phyloP scores from a whole-genome alignment of 768 basidiomycete species.

The Boletus subcaerulescens region DNA sequence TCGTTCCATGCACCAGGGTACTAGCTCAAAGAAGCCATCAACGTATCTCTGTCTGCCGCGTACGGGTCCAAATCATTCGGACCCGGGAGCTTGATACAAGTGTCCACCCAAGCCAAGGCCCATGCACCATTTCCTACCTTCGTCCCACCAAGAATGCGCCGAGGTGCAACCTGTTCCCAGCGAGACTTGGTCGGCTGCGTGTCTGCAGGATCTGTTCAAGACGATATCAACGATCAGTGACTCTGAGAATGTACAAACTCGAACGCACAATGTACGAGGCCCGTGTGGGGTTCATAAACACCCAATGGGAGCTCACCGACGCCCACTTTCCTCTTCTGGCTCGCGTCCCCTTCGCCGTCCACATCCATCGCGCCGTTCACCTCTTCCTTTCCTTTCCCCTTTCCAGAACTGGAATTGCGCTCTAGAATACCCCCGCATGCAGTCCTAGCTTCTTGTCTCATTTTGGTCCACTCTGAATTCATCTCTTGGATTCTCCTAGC shows the following conservation, averaged over 20 bases:
- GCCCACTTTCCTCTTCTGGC: slow-evolving; percentile 29
- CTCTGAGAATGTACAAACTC: not conserved
- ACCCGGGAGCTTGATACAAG: slow-evolving; percentile 37
- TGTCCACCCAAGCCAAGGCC: slow-evolving; percentile 78
- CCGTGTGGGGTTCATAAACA: slow-evolving; percentile 80
- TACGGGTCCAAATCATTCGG: slow-evolving; percentile 21
- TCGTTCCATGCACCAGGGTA: not conserved
- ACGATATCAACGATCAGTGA: slow-evolving; percentile 5
- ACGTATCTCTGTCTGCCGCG: slow-evolving; percentile 18
- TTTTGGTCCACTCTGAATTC: slow-evolving; percentile 60
- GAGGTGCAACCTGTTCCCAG: slow-evolving; percentile 58
- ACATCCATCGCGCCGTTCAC: slow-evolving; percentile 30
- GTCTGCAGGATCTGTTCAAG: slow-evolving; percentile 59
- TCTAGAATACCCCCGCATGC: slow-evolving; percentile 48
- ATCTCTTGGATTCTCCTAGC: slow-evolving; percentile 63
- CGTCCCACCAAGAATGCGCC: slow-evolving; percentile 59
- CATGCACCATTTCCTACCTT: slow-evolving; percentile 78
- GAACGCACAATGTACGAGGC: slow-evolving; percentile 67
- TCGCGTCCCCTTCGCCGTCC: slow-evolving; percentile 25
- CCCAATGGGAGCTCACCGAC: slow-evolving; percentile 50
- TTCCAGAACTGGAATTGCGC: slow-evolving; percentile 26
- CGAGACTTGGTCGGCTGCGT: slow-evolving; percentile 70
- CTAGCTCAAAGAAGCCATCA: slow-evolving; percentile 16
- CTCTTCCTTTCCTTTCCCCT: slow-evolving; percentile 33
- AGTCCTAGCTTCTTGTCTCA: slow-evolving; percentile 52